These are phyloP conservation scores for Trametes sp. DNA, from an alignment of 1,284 basidiomycete species.

Conservation along the genomic window DNA sequence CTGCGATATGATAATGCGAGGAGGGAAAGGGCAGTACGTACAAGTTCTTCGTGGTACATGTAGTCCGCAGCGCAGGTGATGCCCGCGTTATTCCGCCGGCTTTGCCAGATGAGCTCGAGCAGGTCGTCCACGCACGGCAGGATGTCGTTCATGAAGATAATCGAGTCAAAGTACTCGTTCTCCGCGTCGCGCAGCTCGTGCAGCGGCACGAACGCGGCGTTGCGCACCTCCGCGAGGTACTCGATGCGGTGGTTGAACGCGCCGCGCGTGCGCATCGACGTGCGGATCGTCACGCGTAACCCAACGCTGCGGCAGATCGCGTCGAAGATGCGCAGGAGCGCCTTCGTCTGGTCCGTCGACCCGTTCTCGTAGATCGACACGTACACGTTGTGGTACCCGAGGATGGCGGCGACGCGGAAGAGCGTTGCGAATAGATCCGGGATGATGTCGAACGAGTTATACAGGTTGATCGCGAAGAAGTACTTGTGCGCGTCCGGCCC, in stretches of 20 bases:
- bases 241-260: slow-evolving; percentile 99
- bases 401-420: slow-evolving; percentile 86
- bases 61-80: slow-evolving; percentile 97
- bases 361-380: slow-evolving; percentile 99
- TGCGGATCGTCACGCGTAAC: slow-evolving; percentile 89
- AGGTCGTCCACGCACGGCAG: slow-evolving; percentile 95
- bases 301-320: slow-evolving; percentile 89
- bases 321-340: slow-evolving; percentile 91
- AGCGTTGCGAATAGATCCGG: slow-evolving; percentile 96
- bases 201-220: slow-evolving; percentile 91
- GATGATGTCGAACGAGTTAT: slow-evolving; percentile 98
- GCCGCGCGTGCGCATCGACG: slow-evolving; percentile 88
- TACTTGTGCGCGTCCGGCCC: slow-evolving; percentile 85
- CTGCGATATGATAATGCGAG: not conserved
- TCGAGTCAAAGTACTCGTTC: slow-evolving; percentile 91
- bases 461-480: slow-evolving; percentile 97
- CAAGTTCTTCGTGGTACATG: slow-evolving; percentile 96
- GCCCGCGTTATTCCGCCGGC: slow-evolving; percentile 89
- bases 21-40: slow-evolving; percentile 43
- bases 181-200: slow-evolving; percentile 91
- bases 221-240: slow-evolving; percentile 96
- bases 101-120: slow-evolving; percentile 95
- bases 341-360: slow-evolving; percentile 95
- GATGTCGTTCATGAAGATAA: slow-evolving; percentile 99
- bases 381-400: slow-evolving; percentile 96